A percentile compares a stretch with the other conserved stretches of the same genome.
phyloP scores from a whole-genome alignment of 257 asterid genomes.

The Misopates orontium region DNA sequence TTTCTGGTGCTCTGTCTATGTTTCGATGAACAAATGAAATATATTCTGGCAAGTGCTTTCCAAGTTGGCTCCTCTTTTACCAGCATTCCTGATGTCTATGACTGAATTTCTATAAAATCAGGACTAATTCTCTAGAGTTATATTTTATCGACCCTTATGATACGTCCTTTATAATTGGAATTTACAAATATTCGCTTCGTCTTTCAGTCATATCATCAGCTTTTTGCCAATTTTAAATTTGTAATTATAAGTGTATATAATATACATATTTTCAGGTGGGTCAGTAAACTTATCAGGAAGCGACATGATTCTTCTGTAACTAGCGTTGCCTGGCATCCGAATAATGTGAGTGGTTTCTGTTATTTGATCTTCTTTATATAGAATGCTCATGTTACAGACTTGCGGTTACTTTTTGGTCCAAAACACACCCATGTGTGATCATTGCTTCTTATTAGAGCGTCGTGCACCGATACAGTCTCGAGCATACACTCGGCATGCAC shows the following conservation, averaged over 20 bases:
- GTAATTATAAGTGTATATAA: constrained; percentile 7
- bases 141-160: not conserved
- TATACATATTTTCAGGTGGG: constrained; percentile 80
- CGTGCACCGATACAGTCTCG: not conserved
- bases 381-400: constrained; percentile 10
- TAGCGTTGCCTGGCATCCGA: constrained; percentile 96
- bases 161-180: constrained; percentile 11
- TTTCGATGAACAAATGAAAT: not conserved
- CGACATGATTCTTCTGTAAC: constrained; percentile 98
- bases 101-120: constrained; percentile 11
- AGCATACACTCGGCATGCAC: constrained; percentile 3
- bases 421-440: constrained; percentile 8
- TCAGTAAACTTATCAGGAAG: constrained; percentile 93
- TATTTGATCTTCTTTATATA: constrained; percentile 18
- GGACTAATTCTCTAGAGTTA: constrained; percentile 4
- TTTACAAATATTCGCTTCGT: not conserved
- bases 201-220: constrained; percentile 1
- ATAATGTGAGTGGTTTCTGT: constrained; percentile 65
- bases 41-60: not conserved
- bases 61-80: not conserved
- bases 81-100: constrained; percentile 8
- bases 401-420: constrained; percentile 13
- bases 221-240: constrained; percentile 5
- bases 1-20: not conserved
- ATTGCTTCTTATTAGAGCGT: constrained; percentile 7